These are phyloP conservation scores for Hordeum marinum DNA, from an alignment of 176 grass and related monocot genomes.

Conservation along the genomic window DNA sequence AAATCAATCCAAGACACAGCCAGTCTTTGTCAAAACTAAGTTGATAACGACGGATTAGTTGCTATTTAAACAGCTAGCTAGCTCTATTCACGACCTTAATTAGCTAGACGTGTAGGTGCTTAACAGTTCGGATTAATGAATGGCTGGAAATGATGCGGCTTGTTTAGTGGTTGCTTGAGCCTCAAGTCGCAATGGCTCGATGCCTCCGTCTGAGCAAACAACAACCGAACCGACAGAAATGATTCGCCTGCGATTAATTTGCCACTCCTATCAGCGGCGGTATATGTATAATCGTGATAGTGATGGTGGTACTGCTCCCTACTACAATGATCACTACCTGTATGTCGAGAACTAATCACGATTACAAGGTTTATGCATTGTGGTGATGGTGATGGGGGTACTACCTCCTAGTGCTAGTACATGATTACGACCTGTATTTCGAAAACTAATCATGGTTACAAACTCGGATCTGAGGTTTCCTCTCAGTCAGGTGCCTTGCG, in stretches of 20 bases:
- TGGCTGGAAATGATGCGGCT: neutral
- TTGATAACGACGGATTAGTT: neutral
- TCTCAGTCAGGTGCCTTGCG: neutral
- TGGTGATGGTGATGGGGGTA: neutral
- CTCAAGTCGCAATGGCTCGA: conserved; percentile 3
- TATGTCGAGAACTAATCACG: neutral
- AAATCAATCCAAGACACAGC: neutral
- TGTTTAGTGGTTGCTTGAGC: conserved; percentile 9
- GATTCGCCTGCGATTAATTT: neutral
- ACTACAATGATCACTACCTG: neutral
- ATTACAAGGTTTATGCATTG: neutral
- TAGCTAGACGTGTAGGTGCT: neutral
- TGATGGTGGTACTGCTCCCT: neutral
- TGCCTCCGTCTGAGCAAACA: conserved; percentile 16
- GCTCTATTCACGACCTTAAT: neutral
- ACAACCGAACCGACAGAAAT: neutral
- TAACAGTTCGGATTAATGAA: conserved; percentile 4
- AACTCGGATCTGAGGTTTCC: neutral
- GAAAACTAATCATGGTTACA: neutral
- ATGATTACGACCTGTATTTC: neutral
- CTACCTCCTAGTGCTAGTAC: neutral
- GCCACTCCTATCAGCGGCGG: neutral
- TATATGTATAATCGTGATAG: neutral
- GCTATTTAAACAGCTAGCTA: neutral
- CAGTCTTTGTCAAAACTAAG: neutral